Percentiles rank a stretch among this genome's conserved stretches.
Conservation (phyloP, 148 eudicot species). For the Fagopyrum homotropicum region DNA sequence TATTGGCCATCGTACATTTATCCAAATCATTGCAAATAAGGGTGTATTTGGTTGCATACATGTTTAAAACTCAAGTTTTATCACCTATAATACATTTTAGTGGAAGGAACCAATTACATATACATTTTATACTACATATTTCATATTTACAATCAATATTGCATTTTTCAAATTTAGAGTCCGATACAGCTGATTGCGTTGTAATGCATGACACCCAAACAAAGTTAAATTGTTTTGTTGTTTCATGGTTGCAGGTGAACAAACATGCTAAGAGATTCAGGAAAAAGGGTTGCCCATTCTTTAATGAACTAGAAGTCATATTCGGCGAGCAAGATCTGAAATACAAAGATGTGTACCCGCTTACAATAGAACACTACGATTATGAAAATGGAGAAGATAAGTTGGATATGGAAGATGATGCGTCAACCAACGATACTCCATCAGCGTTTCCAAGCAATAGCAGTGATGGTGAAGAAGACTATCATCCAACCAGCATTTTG, state of each 20-base stretch:
- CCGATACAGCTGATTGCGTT: too few relatives aligned
- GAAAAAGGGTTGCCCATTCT: constrained; percentile 15
- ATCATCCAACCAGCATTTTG: neutral
- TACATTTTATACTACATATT: too few relatives aligned
- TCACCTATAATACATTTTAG: too few relatives aligned
- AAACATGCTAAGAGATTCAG: constrained; percentile 17
- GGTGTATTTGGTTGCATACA: too few relatives aligned
- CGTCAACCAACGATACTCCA: constrained; percentile 20
- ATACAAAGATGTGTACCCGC: constrained; percentile 16
- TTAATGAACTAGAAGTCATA: constrained; percentile 17
- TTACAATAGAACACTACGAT: constrained; percentile 8
- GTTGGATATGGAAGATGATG: constrained; percentile 15
- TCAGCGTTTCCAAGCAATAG: constrained; percentile 15
- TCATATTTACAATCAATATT: too few relatives aligned
- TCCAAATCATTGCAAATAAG: neutral
- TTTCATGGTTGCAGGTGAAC: constrained; percentile 10
- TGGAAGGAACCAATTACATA: too few relatives aligned
- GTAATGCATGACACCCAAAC: too few relatives aligned
- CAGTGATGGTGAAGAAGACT: constrained; percentile 13
- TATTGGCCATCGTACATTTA: neutral
- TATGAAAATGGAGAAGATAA: constrained; percentile 5
- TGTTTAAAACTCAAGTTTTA: too few relatives aligned
- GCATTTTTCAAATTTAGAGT: too few relatives aligned
- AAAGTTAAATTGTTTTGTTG: neutral
- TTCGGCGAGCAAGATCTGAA: constrained; percentile 11